Evolutionary conservation across 208 protist genomes (phyloP).

Genomic region (Spongospora subterranea): DNA sequence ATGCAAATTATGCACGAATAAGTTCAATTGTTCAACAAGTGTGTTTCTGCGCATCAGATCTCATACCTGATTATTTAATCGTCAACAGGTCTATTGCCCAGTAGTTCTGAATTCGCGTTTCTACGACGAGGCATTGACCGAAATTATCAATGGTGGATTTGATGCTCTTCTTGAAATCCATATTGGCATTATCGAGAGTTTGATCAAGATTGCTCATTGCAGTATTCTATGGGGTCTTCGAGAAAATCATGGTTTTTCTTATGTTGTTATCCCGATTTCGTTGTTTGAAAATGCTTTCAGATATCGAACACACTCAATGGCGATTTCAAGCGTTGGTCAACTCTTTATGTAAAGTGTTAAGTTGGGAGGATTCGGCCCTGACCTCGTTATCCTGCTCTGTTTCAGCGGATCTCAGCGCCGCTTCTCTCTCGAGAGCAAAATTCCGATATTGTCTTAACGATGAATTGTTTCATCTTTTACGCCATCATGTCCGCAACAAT

Average conservation of each 20-base stretch:
- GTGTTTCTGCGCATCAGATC: neutral
- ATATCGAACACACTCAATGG: neutral
- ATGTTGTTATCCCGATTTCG: neutral
- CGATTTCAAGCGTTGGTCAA: neutral
- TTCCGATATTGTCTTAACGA: neutral
- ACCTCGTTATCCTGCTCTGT: neutral
- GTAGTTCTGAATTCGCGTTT: neutral
- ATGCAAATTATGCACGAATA: neutral
- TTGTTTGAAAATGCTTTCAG: neutral
- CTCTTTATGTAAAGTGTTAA: neutral
- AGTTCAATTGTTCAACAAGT: neutral
- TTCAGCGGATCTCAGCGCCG: neutral
- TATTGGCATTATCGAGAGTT: neutral
- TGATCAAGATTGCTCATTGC: neutral
- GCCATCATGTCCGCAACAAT: neutral
- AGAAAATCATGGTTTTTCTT: neutral
- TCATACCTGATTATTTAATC: neutral
- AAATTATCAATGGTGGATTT: neutral
- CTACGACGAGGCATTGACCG: neutral
- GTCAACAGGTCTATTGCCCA: neutral
- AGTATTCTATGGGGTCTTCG: neutral
- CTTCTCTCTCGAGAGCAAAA: neutral
- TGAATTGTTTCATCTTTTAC: neutral
- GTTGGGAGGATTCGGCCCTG: neutral
- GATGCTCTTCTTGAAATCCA: neutral